Base-by-base conservation (phyloP, 371 early-diverging fungal species). In the Apophysomyces trapeziformis region DNA sequence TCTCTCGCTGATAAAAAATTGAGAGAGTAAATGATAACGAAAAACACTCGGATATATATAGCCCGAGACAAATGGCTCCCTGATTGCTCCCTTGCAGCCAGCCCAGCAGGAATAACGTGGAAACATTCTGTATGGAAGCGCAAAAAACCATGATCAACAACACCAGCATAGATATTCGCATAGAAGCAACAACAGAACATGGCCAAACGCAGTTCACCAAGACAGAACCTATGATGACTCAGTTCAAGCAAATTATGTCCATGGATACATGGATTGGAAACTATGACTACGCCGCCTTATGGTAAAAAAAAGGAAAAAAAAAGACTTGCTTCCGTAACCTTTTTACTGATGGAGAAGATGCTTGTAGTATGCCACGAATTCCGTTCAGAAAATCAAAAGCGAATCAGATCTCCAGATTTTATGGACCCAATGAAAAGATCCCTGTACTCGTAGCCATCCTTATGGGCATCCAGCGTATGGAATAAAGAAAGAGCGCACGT, bases 201-300 rank as follows among this genome's bases (percentile, higher is more conserved):
- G 32, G 32, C 32, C 32, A 26, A 26, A 26, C 2, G 32, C 32
- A 26, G 32, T 26, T 2, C 32, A 26, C 1, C 32, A 26, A 26
- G 3, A 26, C 32, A 26, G 32, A 26, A 26, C 0, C 32, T 2
- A 26, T 2, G 32, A 2, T 26, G 32, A 26, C 32, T 26, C 32
- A 26, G 2, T 26, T 26, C 32, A 26, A 26, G 32, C 32, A 60
- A 32, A 46, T 66, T 7, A 60, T 60, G 18, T 50, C 60, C 0
- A 38, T 9, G 16, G 56, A 60, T 35, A 60, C 60, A 16, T 79
- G 77, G 80, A 56, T 77, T 41, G 79, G 76, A 14, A 58, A 71
- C 54, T 77, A 77, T 37, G 74, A 77, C 50, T 77, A 77, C 45
- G 47, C 50, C 21, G 72, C 74, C 2, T 70, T 77, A 18, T 77